Evolutionary conservation across 2,329 filamentous ascomycete genomes (phyloP).

Genomic region (Penicillium polonicum): DNA sequence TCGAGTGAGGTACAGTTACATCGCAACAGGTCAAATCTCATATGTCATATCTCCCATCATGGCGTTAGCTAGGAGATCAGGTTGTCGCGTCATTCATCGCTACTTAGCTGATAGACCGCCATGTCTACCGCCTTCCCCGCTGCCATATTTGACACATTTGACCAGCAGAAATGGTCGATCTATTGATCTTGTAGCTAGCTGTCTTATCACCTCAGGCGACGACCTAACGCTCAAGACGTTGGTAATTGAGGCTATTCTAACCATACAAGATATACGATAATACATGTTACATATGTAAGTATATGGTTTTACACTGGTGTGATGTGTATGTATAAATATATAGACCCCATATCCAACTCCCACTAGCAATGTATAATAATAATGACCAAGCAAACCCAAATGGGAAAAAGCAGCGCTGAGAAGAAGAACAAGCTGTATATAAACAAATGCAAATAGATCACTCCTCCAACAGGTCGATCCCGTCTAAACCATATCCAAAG

Average conservation of each 20-base stretch:
- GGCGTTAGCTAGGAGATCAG: neutral
- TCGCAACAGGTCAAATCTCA: neutral
- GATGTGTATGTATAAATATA: constrained; percentile 1
- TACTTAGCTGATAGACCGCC: neutral
- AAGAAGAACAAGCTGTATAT: constrained; percentile 12
- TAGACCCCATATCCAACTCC: neutral
- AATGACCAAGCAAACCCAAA: neutral
- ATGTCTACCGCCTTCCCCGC: neutral
- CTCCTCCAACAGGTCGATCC: constrained; percentile 52
- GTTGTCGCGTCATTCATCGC: neutral
- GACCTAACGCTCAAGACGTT: neutral
- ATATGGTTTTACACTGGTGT: constrained; percentile 2
- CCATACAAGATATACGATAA: neutral
- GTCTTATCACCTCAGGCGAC: neutral
- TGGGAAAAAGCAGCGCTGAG: constrained; percentile 16
- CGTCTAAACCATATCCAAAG: constrained; percentile 66
- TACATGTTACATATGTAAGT: neutral
- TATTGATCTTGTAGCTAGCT: neutral
- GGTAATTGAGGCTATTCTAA: neutral
- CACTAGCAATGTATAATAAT: constrained; percentile 1
- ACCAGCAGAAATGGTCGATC: neutral
- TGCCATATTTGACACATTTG: neutral
- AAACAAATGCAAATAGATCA: constrained; percentile 21
- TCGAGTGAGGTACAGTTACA: neutral
- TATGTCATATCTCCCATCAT: neutral